Conservation (phyloP, 176 grass and related monocot species). For the Miscanthus lutarioriparius region DNA sequence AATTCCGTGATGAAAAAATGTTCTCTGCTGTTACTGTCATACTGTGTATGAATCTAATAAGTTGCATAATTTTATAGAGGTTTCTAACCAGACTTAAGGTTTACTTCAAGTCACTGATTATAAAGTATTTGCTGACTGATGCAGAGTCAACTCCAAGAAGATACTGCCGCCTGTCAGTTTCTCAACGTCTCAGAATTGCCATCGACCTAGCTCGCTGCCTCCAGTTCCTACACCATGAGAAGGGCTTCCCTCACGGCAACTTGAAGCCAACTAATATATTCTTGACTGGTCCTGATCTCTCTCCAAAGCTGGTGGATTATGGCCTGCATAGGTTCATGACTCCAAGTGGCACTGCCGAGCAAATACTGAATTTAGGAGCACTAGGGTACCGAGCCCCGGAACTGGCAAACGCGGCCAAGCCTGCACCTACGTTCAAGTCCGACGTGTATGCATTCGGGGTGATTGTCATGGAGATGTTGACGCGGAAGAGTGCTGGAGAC, state of each 20-base stretch:
- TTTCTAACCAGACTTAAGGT: neutral
- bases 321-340: conserved; percentile 86
- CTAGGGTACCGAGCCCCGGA: conserved; percentile 85
- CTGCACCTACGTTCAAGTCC: conserved; percentile 63
- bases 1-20: neutral
- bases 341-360: conserved; percentile 62
- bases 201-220: conserved; percentile 73
- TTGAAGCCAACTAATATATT: conserved; percentile 95
- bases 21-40: neutral
- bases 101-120: conserved; percentile 22
- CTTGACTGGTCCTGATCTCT: conserved; percentile 85
- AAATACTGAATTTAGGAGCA: conserved; percentile 88
- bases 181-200: conserved; percentile 77
- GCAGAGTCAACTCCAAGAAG: conserved; percentile 96
- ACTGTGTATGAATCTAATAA: neutral
- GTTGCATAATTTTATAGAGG: neutral
- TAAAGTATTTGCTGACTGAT: neutral
- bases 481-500: conserved; percentile 86
- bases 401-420: conserved; percentile 60
- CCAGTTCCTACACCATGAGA: conserved; percentile 77
- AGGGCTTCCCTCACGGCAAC: conserved; percentile 83
- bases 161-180: conserved; percentile 82
- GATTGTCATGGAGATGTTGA: conserved; percentile 85
- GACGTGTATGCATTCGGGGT: conserved; percentile 94
- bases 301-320: conserved; percentile 80